Evolutionary conservation across 192 early-diverging fungal genomes (phyloP).

Genomic region (Coemansia sp.): DNA sequence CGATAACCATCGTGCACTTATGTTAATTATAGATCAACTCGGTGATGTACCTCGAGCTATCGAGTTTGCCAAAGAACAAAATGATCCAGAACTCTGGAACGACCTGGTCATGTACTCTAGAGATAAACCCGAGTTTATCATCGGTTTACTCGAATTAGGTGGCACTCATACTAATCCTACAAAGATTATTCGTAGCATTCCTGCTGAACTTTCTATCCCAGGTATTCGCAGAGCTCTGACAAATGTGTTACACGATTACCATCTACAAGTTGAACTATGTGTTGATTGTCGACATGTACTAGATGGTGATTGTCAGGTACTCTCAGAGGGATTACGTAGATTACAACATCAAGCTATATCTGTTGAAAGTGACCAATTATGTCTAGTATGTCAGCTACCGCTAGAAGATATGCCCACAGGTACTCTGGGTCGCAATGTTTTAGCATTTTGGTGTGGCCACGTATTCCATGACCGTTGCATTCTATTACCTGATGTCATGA

Average conservation of each 20-base stretch:
- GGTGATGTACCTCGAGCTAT: constrained; percentile 93
- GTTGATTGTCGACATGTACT: constrained; percentile 91
- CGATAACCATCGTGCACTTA: constrained; percentile 86
- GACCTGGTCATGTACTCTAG: constrained; percentile 89
- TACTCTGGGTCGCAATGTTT: constrained; percentile 19
- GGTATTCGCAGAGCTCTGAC: constrained; percentile 78
- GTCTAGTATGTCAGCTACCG: constrained; percentile 30
- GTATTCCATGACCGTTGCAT: constrained; percentile 83
- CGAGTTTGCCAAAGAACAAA: constrained; percentile 97
- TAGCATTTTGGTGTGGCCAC: constrained; percentile 93
- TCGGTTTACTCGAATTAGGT: constrained; percentile 85
- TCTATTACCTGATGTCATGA: constrained; percentile 54
- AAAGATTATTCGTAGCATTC: constrained; percentile 74
- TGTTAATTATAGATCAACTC: constrained; percentile 88
- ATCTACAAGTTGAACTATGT: constrained; percentile 84
- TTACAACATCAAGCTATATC: constrained; percentile 66
- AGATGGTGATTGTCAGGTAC: constrained; percentile 76
- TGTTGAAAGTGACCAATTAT: constrained; percentile 50
- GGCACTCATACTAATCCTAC: constrained; percentile 84
- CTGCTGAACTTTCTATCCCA: constrained; percentile 72
- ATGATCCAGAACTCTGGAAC: constrained; percentile 93
- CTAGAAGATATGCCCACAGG: constrained; percentile 37
- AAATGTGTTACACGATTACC: constrained; percentile 88
- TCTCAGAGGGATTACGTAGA: constrained; percentile 66
- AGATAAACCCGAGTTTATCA: constrained; percentile 97